Conservation (phyloP, 2,329 filamentous ascomycete genomes). For the Dothideomycetidae sp. region DNA sequence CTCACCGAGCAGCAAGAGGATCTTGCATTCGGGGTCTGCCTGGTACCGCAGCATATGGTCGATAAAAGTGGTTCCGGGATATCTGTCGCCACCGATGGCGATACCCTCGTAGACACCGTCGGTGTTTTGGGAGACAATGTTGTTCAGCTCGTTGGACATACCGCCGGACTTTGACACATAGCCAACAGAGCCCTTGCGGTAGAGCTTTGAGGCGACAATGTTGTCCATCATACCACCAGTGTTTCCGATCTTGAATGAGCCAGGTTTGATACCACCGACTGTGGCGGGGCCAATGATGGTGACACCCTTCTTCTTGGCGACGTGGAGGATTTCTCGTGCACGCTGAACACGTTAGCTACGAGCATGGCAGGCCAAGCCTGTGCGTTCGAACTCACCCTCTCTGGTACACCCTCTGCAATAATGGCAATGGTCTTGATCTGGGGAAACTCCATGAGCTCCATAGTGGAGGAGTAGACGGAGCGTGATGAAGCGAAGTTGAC, state of each 20-base stretch:
- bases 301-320: conserved; percentile 95
- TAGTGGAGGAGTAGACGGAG: conserved; percentile 94
- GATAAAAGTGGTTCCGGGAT: conserved; percentile 97
- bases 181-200: conserved; percentile 95
- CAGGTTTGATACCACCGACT: conserved; percentile 98
- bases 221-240: conserved; percentile 99
- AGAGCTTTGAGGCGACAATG: conserved; percentile 98
- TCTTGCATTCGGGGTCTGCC: conserved; percentile 94
- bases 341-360: conserved; percentile 42
- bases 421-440: conserved; percentile 99
- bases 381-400: conserved; percentile 54
- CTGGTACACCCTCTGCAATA: conserved; percentile 97
- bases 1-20: conserved; percentile 87
- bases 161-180: conserved; percentile 99
- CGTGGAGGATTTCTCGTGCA: conserved; percentile 92
- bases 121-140: conserved; percentile 92
- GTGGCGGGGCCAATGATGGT: conserved; percentile 98
- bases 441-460: conserved; percentile 94
- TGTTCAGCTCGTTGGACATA: conserved; percentile 99
- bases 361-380: conserved; percentile 5
- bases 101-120: conserved; percentile 99
- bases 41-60: conserved; percentile 96
- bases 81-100: conserved; percentile 97
- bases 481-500: conserved; percentile 99
- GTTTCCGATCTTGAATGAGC: conserved; percentile 99